Conservation (phyloP, 345 rosid species). For the Anacardium occidentale region DNA sequence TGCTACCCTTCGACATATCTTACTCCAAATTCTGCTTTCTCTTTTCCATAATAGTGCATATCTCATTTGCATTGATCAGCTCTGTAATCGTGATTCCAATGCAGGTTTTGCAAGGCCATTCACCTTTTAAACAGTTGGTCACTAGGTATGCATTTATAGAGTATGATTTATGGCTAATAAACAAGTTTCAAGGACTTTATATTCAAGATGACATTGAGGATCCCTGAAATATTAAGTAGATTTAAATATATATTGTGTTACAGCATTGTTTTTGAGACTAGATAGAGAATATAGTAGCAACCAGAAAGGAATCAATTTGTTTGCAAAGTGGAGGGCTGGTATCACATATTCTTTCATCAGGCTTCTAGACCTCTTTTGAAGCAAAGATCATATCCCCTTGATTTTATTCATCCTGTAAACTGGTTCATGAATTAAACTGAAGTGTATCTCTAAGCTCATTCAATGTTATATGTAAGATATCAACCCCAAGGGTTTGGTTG, state of each 20-base stretch:
- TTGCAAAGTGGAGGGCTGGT: neutral
- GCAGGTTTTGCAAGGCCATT: conserved; percentile 88
- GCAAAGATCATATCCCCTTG: neutral
- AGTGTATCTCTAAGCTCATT: neutral
- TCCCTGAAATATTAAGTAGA: neutral
- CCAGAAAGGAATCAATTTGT: neutral
- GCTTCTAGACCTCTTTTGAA: neutral
- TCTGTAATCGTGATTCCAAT: conserved; percentile 7
- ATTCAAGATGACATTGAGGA: neutral
- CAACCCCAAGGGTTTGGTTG: too few relatives aligned
- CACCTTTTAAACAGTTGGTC: conserved; percentile 66
- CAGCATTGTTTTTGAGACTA: neutral
- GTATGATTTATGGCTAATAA: neutral
- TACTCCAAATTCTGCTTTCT: too few relatives aligned
- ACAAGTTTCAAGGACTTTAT: neutral
- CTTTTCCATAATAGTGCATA: neutral
- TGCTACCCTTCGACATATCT: neutral
- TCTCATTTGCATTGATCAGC: neutral
- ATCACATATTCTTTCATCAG: neutral
- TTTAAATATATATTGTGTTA: neutral
- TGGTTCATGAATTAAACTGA: neutral
- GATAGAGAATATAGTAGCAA: neutral
- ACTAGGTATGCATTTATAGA: conserved; percentile 40
- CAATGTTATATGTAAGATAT: neutral
- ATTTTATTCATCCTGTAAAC: neutral